Base-by-base conservation (phyloP, 768 basidiomycete species). In the Auriscalpium vulgare region DNA sequence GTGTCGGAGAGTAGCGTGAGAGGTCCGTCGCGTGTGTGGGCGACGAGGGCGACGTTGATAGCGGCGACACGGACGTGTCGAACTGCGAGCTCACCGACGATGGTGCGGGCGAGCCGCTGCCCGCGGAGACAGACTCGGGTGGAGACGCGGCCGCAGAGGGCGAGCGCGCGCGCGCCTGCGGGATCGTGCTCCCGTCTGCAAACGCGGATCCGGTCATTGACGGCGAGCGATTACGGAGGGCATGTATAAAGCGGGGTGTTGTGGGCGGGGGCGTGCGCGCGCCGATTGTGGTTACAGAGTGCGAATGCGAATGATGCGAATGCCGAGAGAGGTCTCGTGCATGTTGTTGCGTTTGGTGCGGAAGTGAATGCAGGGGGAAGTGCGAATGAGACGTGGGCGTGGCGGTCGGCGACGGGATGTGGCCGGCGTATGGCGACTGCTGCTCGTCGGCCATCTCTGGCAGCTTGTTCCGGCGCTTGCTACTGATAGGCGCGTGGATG, bases 71-170 rank as follows among this genome's bases (percentile, higher is more conserved):
- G 37, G 67, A 62, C 8, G 61, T 51, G 4, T 69, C 68, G 48
- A 66, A 71, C 54, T 69, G 69, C 34, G 69, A 83, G 50, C 82
- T 83, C 9, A 73, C 71, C 36, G 82, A 84, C 10, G 84, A 83
- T 35, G 79, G 76, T 7, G 79, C 73, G 16, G 86, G 82, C 4
- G 82, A 82, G 53, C 74, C 79, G 37, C 76, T 78, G 14, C 73
- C 72, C 5, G 77, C 80, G 11, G 75, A 69, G 11, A 62, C 60
- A 34, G 69, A 68, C 35, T 67, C 67, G 37, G 60, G 67, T 4
- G 70, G 67, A 10, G 69, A 68, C 7, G 56, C 14, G 10, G 65
- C 58, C 21, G 64, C 57, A 16, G 64, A 50, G 10, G 48, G 34
- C 45, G 55, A 51, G 44, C 50, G 53, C 29, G 49, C 14, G n/a